phyloP scores from a whole-genome alignment of 768 basidiomycete species.

The Cyathus striatus region DNA sequence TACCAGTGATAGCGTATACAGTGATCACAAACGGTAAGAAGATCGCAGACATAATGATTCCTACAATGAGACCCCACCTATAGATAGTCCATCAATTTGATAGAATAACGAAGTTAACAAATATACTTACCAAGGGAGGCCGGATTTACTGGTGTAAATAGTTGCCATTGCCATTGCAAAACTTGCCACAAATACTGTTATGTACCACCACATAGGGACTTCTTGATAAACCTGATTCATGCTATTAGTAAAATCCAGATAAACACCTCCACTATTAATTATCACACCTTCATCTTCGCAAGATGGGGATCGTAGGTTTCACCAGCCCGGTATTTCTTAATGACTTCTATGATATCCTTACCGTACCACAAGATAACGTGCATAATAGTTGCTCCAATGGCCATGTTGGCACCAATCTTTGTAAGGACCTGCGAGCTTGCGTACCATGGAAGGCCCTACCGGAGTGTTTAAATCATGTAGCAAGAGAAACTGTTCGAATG shows the following conservation, averaged over 20 bases:
- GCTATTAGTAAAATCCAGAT: background rate
- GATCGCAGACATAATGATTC: constrained; percentile 42
- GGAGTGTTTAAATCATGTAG: constrained; percentile 3
- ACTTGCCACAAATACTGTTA: constrained; percentile 32
- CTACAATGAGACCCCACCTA: constrained; percentile 48
- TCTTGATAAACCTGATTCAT: constrained; percentile 22
- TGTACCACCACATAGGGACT: constrained; percentile 50
- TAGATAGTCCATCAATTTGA: background rate
- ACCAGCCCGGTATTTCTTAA: constrained; percentile 34
- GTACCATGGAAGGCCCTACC: constrained; percentile 39
- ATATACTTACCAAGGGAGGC: constrained; percentile 42
- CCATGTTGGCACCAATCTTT: constrained; percentile 30
- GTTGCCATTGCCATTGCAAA: constrained; percentile 51
- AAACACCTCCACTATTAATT: background rate
- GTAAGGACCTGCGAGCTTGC: constrained; percentile 37
- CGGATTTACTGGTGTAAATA: constrained; percentile 47
- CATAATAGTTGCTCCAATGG: constrained; percentile 44
- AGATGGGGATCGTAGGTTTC: constrained; percentile 49
- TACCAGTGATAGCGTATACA: constrained; percentile 46
- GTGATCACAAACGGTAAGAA: constrained; percentile 51
- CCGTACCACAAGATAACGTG: constrained; percentile 52
- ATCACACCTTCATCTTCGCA: constrained; percentile 45
- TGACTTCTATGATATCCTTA: constrained; percentile 37
- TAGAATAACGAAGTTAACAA: background rate
- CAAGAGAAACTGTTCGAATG: no score